Conservation (phyloP, 345 rosid species). For the Eucalyptus urophylla region DNA sequence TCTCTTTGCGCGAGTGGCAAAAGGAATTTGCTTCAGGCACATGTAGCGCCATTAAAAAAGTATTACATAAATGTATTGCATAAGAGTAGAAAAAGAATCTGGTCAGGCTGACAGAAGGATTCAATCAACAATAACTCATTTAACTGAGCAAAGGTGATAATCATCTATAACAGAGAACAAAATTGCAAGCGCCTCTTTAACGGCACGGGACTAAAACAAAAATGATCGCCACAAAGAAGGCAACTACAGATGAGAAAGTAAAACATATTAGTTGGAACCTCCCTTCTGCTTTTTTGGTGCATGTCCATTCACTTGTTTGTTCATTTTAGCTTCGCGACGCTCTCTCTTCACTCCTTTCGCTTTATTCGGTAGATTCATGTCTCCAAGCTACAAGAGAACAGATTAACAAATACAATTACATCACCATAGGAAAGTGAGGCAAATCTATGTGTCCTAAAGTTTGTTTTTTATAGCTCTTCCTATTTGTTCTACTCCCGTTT, state of each 20-base stretch:
- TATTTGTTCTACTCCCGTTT: neutral
- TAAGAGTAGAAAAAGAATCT: neutral
- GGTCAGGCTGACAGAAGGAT: neutral
- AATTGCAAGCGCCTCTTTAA: neutral
- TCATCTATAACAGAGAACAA: neutral
- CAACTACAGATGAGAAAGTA: neutral
- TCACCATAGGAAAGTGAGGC: neutral
- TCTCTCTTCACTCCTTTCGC: conserved; percentile 94
- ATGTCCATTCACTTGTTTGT: conserved; percentile 10
- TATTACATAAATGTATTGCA: neutral
- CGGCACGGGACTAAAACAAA: neutral
- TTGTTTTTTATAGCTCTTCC: neutral
- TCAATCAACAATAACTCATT: neutral
- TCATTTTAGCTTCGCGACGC: conserved; percentile 65
- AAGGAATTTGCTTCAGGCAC: neutral
- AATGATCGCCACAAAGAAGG: neutral
- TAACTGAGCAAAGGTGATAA: neutral
- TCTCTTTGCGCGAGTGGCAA: neutral
- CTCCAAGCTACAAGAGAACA: conserved; percentile 30
- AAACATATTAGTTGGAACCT: conserved; percentile 17
- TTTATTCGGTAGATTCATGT: conserved; percentile 42
- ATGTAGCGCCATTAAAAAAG: neutral
- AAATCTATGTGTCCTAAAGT: neutral
- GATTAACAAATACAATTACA: neutral
- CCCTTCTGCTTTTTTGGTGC: conserved; percentile 54